phyloP scores from a whole-genome alignment of 2,329 filamentous ascomycete genomes.

The Fusarium vanettenii region DNA sequence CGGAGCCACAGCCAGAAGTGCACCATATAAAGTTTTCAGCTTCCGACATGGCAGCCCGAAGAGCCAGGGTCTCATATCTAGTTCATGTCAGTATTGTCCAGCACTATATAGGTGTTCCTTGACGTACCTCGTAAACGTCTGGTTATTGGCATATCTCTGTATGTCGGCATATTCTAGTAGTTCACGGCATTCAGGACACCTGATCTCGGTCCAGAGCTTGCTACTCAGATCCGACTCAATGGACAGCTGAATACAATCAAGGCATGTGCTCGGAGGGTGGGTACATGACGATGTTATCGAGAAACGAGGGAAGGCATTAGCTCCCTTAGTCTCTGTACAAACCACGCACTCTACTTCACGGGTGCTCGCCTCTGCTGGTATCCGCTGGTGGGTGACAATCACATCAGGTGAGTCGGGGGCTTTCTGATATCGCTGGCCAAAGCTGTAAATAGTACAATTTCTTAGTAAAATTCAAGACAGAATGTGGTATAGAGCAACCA shows the following conservation, averaged over 20 bases:
- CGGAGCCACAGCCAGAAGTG: constrained; percentile 61
- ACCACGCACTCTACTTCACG: constrained; percentile 49
- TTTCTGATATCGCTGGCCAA: constrained; percentile 51
- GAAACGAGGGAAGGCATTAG: constrained; percentile 46
- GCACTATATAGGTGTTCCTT: not conserved
- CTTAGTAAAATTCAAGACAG: constrained; percentile 18
- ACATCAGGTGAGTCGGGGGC: constrained; percentile 40
- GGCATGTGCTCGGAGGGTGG: constrained; percentile 49
- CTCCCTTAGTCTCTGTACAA: constrained; percentile 49
- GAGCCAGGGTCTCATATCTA: constrained; percentile 57
- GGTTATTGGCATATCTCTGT: constrained; percentile 55
- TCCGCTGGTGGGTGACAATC: constrained; percentile 47
- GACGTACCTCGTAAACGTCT: constrained; percentile 56
- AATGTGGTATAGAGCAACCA: not conserved
- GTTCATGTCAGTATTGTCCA: constrained; percentile 1
- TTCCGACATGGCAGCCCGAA: constrained; percentile 56
- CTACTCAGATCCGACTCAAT: constrained; percentile 49
- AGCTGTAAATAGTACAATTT: constrained; percentile 23
- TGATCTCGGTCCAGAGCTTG: constrained; percentile 58
- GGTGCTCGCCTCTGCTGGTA: constrained; percentile 33
- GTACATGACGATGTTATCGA: constrained; percentile 49
- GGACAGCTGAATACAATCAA: constrained; percentile 49
- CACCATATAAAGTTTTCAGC: constrained; percentile 65
- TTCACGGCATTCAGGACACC: constrained; percentile 63
- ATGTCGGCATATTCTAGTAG: constrained; percentile 58